Base-by-base conservation (phyloP, 1,139 yeast genomes). In the Blastobotrys persicus region DNA sequence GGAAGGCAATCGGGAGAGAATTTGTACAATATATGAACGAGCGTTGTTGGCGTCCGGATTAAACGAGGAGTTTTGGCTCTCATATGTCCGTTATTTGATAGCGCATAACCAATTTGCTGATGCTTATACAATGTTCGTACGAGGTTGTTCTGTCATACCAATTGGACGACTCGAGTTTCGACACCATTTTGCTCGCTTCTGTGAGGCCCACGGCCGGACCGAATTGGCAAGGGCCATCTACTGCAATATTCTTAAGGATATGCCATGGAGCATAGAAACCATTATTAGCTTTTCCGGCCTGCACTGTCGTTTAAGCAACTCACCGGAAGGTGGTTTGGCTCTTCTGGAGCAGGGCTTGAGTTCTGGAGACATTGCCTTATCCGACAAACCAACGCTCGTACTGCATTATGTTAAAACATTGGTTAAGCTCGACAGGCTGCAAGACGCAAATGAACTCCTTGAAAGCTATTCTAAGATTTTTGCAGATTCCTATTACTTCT, bases 41-140 rank as follows among this genome's bases (percentile, higher is more conserved):
- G 69, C 68, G 1, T 54, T 84, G 3, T 70, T 80, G 3, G 68
- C 78, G 0, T 73, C 81, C 2, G 80, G 82, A 0, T 63, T 68
- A 12, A 78, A 83, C 55, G 77, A 79, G 1, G 70, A 69, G 34
- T 70, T 85, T 42, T 86, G 94, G 91, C 62, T 83, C 20, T 75
- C 80, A 46, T 84, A 79, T 59, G 68, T 80, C 1, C 75, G 86
- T 13, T 71, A 70, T 70, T 57, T 68, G 45, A 47, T 64, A 5
- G 63, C 66, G 2, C 47, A 48, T 2, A 44, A 46, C 5, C 32
- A 47, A 34, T 14, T 34, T 31, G 57, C 55, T 6, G 56, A 50
- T n/a, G 67, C 68, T 1, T 51, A 48, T 17, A 45, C 41, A 12
- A 59, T 57, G 19, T 63, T 65, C 35, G 58, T 58, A 34, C 56